A percentile compares a stretch with the other conserved stretches of the same genome.
phyloP scores from a whole-genome alignment of 1,139 yeast genomes.

The Pichia sp. region DNA sequence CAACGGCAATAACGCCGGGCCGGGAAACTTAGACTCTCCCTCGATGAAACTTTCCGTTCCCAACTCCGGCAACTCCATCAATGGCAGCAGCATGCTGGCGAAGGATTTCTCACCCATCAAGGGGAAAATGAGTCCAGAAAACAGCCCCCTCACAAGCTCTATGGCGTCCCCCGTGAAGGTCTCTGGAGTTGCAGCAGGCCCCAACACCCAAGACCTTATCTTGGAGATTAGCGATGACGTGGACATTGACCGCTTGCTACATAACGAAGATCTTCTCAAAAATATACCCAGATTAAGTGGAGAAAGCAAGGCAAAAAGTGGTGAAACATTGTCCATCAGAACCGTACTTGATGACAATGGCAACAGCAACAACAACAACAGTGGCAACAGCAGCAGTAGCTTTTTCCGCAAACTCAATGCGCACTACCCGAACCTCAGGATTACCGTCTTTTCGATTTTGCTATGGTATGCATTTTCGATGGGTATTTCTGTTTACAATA shows the following conservation, averaged over 20 bases:
- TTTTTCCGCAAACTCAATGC: slow-evolving; percentile 6
- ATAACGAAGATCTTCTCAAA: background rate
- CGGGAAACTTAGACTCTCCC: background rate
- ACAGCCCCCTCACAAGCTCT: slow-evolving; percentile 1
- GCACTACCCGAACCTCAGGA: slow-evolving; percentile 27
- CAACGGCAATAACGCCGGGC: background rate
- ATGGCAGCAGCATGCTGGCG: background rate
- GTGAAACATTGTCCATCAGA: background rate
- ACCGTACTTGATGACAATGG: background rate
- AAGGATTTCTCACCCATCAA: slow-evolving; percentile 3
- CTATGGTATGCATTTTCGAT: slow-evolving; percentile 60
- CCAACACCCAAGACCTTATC: slow-evolving; percentile 4
- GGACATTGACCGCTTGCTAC: slow-evolving; percentile 3
- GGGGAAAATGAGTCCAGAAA: slow-evolving; percentile 11
- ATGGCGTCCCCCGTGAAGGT: slow-evolving; percentile 13
- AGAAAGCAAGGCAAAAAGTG: background rate
- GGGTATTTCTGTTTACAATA: slow-evolving; percentile 81
- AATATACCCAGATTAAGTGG: background rate
- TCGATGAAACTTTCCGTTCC: background rate
- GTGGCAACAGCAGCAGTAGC: background rate
- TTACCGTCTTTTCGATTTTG: slow-evolving; percentile 32
- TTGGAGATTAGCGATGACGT: slow-evolving; percentile 6
- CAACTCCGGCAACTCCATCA: background rate
- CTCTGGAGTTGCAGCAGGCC: slow-evolving; percentile 14
- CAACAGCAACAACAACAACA: background rate